phyloP scores from a whole-genome alignment of 2,329 filamentous ascomycete genomes.

The Cryphonectria parasitica region DNA sequence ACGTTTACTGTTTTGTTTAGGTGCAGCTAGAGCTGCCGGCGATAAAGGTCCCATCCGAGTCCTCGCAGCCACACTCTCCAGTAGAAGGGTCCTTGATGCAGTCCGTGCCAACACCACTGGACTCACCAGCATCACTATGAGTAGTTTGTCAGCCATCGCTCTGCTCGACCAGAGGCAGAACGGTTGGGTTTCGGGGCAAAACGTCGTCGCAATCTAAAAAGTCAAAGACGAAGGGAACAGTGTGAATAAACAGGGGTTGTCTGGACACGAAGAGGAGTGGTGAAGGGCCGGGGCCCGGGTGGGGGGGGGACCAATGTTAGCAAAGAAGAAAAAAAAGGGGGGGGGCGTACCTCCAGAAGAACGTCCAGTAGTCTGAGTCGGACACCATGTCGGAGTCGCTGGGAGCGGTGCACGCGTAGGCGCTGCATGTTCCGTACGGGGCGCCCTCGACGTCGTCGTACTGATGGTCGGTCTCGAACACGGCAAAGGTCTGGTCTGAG shows the following conservation, averaged over 20 bases:
- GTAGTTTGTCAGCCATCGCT: neutral
- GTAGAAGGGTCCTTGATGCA: constrained; percentile 45
- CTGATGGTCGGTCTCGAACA: constrained; percentile 47
- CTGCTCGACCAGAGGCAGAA: constrained; percentile 6
- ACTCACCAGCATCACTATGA: constrained; percentile 34
- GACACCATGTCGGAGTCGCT: constrained; percentile 36
- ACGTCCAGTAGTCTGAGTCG: constrained; percentile 46
- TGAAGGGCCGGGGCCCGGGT: no score
- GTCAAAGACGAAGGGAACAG: neutral
- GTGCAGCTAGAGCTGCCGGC: constrained; percentile 36
- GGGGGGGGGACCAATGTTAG: no score
- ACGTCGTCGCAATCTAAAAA: constrained; percentile 8
- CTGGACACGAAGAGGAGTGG: neutral
- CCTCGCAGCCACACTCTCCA: constrained; percentile 47
- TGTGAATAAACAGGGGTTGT: neutral
- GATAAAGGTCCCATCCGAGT: constrained; percentile 45
- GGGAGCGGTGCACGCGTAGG: constrained; percentile 45
- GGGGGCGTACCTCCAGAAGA: constrained; percentile 40
- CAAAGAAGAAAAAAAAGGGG: neutral
- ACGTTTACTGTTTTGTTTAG: constrained; percentile 10
- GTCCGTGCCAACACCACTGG: constrained; percentile 38
- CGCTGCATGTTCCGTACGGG: constrained; percentile 52
- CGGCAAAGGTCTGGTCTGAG: constrained; percentile 42
- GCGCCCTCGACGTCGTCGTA: constrained; percentile 48
- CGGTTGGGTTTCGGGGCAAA: constrained; percentile 16